These are phyloP conservation scores for Ploettnerulaceae sp. DNA, from an alignment of 2,329 filamentous ascomycete species.

Conservation along the genomic window DNA sequence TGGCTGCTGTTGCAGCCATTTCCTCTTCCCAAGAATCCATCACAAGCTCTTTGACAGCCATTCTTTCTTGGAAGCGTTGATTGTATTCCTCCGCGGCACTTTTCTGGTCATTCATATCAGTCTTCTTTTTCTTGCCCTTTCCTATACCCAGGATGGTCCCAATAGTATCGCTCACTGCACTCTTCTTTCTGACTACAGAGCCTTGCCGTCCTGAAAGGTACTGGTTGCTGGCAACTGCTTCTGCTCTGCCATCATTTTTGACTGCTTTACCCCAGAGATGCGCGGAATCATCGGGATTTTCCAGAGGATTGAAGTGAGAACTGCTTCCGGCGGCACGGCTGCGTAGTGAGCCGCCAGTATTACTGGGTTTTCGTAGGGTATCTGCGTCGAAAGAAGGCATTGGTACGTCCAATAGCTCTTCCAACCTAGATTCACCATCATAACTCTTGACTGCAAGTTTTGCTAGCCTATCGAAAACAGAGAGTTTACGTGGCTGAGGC, in stretches of 20 bases:
- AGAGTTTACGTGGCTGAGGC: slow-evolving; percentile 13
- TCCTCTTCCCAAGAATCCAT: slow-evolving; percentile 28
- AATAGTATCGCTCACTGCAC: slow-evolving; percentile 10
- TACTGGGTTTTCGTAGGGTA: background rate
- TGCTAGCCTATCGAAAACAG: slow-evolving; percentile 17
- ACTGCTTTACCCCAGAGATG: slow-evolving; percentile 13
- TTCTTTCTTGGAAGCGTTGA: slow-evolving; percentile 17
- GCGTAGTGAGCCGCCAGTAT: background rate
- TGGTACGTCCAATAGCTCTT: slow-evolving; percentile 22
- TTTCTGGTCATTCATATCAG: slow-evolving; percentile 5
- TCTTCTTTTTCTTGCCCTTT: slow-evolving; percentile 19
- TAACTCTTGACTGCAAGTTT: slow-evolving; percentile 20
- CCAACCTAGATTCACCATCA: slow-evolving; percentile 22
- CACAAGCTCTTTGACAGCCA: slow-evolving; percentile 22
- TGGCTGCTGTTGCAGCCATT: slow-evolving; percentile 22
- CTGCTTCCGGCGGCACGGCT: background rate
- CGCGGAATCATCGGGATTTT: slow-evolving; percentile 11
- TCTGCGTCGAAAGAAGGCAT: slow-evolving; percentile 16
- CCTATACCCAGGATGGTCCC: slow-evolving; percentile 4
- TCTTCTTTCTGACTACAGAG: slow-evolving; percentile 10
- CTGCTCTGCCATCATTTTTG: slow-evolving; percentile 9
- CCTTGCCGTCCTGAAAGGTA: slow-evolving; percentile 6
- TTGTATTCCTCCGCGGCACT: slow-evolving; percentile 20
- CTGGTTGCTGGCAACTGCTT: slow-evolving; percentile 7
- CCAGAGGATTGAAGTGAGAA: background rate